Percentiles rank a stretch among this genome's conserved stretches.
Evolutionary conservation across 2,329 filamentous ascomycete genomes (phyloP).

Genomic region (Apiospora kogelbergensis): DNA sequence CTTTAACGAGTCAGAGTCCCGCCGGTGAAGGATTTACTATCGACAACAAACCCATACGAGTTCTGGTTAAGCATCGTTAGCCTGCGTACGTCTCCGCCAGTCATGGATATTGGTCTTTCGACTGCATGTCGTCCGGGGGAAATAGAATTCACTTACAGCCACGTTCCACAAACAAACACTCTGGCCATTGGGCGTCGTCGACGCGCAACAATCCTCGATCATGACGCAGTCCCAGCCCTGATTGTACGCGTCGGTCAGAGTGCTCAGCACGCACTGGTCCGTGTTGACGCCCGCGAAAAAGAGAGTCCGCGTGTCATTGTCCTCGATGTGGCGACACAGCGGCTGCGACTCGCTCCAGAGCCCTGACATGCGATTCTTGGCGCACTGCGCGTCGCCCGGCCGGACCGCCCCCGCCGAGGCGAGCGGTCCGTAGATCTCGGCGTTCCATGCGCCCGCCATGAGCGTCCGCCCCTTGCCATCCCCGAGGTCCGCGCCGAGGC

Average conservation of each 20-base stretch:
- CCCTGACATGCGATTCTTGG: constrained; percentile 60
- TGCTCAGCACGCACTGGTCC: constrained; percentile 60
- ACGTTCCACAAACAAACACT: constrained; percentile 37
- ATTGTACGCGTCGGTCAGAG: constrained; percentile 54
- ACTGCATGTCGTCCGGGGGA: neutral
- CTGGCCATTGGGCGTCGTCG: constrained; percentile 40
- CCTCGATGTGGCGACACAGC: constrained; percentile 39
- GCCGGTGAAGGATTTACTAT: constrained; percentile 10
- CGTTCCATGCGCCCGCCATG: constrained; percentile 57
- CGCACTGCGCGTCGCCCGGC: constrained; percentile 47
- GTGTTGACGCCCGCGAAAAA: constrained; percentile 61
- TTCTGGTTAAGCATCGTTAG: constrained; percentile 7
- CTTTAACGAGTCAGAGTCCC: constrained; percentile 2
- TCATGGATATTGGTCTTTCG: neutral
- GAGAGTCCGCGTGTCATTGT: constrained; percentile 44
- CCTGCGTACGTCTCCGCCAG: neutral
- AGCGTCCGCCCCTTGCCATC: constrained; percentile 43
- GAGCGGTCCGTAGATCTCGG: constrained; percentile 48
- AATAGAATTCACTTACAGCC: constrained; percentile 29
- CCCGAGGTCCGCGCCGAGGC: constrained; percentile 49
- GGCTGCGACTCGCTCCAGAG: constrained; percentile 48
- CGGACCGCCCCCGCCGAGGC: constrained; percentile 32
- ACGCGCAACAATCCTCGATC: constrained; percentile 53
- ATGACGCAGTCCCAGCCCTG: constrained; percentile 57
- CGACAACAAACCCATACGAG: constrained; percentile 14